These are phyloP conservation scores for Clausena lansium DNA, from an alignment of 345 rosid species.

Conservation along the genomic window DNA sequence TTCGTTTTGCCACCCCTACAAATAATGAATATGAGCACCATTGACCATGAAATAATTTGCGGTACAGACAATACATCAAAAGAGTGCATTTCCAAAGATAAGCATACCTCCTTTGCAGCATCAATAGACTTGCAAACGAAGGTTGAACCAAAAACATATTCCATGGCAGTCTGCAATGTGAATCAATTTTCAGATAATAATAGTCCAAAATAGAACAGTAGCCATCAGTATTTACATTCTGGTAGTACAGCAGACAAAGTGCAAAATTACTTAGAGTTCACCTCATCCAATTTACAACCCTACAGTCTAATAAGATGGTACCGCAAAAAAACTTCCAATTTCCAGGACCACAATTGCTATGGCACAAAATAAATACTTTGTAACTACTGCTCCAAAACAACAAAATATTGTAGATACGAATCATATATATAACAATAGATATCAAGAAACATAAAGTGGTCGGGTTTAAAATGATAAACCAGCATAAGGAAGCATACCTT, in stretches of 20 bases:
- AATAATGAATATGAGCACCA: neutral
- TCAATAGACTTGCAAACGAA: conserved; percentile 87
- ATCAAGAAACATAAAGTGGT: neutral
- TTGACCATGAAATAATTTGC: neutral
- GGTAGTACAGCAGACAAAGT: neutral
- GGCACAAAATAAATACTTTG: neutral
- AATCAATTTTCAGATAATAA: conserved; percentile 16
- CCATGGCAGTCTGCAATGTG: conserved; percentile 82
- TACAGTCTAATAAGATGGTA: neutral
- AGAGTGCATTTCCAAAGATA: conserved; percentile 1
- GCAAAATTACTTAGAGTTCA: neutral
- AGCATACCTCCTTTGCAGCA: conserved; percentile 82
- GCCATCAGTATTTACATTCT: conserved; percentile 8
- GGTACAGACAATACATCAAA: neutral
- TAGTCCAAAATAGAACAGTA: neutral
- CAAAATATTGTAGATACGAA: neutral
- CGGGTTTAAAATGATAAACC: conserved; percentile 12
- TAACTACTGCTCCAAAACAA: neutral
- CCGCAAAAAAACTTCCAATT: neutral
- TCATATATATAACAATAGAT: neutral
- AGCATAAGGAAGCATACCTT: conserved; percentile 44
- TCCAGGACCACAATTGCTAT: neutral
- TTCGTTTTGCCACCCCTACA: neutral
- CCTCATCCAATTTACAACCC: neutral
- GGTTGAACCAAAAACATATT: conserved; percentile 91